These are phyloP conservation scores for Saccharomyces hybrid DNA, from an alignment of 1,139 yeast species.

Conservation along the genomic window DNA sequence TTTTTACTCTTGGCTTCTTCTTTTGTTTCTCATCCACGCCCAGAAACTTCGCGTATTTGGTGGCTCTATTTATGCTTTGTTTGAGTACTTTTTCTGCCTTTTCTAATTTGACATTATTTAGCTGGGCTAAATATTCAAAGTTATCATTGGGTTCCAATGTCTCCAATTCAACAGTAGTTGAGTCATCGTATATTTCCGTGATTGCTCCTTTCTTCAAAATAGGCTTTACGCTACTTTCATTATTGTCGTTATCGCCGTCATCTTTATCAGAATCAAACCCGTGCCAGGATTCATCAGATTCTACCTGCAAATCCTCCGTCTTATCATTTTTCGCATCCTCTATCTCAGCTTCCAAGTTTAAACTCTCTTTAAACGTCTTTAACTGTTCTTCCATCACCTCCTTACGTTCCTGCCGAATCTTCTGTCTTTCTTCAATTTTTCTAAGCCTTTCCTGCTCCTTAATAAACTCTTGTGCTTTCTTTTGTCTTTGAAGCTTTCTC, in stretches of 20 bases:
- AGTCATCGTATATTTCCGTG: conserved; percentile 37
- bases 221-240: conserved; percentile 29
- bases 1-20: conserved; percentile 54
- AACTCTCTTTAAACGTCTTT: conserved; percentile 48
- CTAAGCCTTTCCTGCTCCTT: conserved; percentile 71
- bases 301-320: conserved; percentile 4
- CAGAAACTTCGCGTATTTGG: conserved; percentile 61
- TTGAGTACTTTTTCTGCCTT: conserved; percentile 56
- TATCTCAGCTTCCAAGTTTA: conserved; percentile 37
- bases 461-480: conserved; percentile 67
- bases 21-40: conserved; percentile 38
- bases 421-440: conserved; percentile 68
- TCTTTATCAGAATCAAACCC: conserved; percentile 35
- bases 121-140: conserved; percentile 48
- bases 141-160: conserved; percentile 52
- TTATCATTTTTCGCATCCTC: conserved; percentile 21
- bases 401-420: conserved; percentile 54
- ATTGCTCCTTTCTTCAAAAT: conserved; percentile 35
- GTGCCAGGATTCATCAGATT: conserved; percentile 31
- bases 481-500: conserved; percentile 80
- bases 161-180: conserved; percentile 46
- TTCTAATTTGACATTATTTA: conserved; percentile 56
- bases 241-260: conserved; percentile 14
- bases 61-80: conserved; percentile 59
- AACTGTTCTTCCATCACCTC: conserved; percentile 56